phyloP scores from a whole-genome alignment of 179 eudicot species.

The Beta lomatogona region DNA sequence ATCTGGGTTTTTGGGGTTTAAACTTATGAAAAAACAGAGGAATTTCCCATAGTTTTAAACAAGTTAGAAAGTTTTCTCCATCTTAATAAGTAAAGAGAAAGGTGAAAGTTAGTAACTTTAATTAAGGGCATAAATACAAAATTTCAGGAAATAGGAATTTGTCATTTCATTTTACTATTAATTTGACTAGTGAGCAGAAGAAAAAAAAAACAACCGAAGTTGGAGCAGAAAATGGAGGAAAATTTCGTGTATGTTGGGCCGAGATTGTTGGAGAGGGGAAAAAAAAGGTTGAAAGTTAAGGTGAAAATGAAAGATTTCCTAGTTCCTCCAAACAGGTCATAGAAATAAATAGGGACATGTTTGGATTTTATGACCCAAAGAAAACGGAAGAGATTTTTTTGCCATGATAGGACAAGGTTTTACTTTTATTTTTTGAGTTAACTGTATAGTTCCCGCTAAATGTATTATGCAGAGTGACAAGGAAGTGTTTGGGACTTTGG shows the following conservation, averaged over 20 bases:
- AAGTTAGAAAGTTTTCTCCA: conserved; percentile 37
- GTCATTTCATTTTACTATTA: not conserved
- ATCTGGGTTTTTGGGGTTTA: conserved; percentile 27
- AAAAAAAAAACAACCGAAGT: not conserved
- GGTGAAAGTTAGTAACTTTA: conserved; percentile 23
- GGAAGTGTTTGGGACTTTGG: conserved; percentile 15
- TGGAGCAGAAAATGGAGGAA: conserved; percentile 21
- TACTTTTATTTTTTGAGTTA: not conserved
- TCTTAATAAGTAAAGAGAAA: conserved; percentile 40
- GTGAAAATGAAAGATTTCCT: conserved; percentile 13
- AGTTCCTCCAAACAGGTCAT: conserved; percentile 1
- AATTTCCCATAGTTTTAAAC: conserved; percentile 40
- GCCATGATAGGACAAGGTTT: not conserved
- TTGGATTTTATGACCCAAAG: conserved; percentile 6
- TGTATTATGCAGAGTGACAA: not conserved
- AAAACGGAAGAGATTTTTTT: not conserved
- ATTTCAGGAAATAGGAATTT: not conserved
- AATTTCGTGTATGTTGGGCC: not conserved
- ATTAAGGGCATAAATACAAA: not conserved
- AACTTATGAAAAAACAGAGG: conserved; percentile 29
- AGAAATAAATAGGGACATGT: conserved; percentile 14
- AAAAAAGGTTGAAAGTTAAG: not conserved
- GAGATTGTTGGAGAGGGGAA: conserved; percentile 27
- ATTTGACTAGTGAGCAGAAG: not conserved
- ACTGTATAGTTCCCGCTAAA: not conserved